Percentiles rank a stretch among this genome's conserved stretches.
phyloP scores from a whole-genome alignment of 257 asterid genomes.

The Nemophila menziesii region DNA sequence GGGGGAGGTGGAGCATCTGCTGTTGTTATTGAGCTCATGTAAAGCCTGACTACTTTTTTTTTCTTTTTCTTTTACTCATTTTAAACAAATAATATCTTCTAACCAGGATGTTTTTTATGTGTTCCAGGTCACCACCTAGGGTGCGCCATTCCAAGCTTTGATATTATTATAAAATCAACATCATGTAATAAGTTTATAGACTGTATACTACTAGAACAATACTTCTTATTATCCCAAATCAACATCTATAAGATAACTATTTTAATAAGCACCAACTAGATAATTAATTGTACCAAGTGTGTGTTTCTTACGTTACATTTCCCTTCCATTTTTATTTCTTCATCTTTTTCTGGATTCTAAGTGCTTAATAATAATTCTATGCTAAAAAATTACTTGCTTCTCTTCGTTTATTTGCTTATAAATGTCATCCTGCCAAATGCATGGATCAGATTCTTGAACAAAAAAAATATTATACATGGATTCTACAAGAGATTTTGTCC shows the following conservation, averaged over 20 bases:
- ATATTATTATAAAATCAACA: too few species aligned
- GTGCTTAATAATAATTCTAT: not conserved
- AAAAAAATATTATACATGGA: too few species aligned
- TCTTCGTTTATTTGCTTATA: too few species aligned
- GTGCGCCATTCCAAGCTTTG: not conserved
- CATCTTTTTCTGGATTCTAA: not conserved
- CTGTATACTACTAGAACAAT: not conserved
- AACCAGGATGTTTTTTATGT: not conserved
- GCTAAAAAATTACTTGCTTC: too few species aligned
- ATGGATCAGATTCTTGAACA: too few species aligned
- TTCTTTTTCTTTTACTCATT: not conserved
- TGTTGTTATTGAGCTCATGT: conserved; percentile 61
- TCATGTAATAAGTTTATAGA: not conserved
- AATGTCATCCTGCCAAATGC: too few species aligned
- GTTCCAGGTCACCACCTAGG: not conserved
- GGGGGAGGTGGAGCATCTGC: conserved; percentile 99
- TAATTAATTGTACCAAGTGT: too few species aligned
- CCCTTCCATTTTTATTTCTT: not conserved
- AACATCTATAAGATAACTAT: too few species aligned
- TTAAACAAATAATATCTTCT: not conserved
- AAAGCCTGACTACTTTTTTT: conserved; percentile 14
- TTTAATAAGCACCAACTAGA: not conserved
- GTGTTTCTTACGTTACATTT: not conserved
- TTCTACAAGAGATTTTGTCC: too few species aligned
- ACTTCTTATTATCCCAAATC: not conserved